phyloP scores from a whole-genome alignment of 352 stramenopile genomes.

The Pythium coloratum region DNA sequence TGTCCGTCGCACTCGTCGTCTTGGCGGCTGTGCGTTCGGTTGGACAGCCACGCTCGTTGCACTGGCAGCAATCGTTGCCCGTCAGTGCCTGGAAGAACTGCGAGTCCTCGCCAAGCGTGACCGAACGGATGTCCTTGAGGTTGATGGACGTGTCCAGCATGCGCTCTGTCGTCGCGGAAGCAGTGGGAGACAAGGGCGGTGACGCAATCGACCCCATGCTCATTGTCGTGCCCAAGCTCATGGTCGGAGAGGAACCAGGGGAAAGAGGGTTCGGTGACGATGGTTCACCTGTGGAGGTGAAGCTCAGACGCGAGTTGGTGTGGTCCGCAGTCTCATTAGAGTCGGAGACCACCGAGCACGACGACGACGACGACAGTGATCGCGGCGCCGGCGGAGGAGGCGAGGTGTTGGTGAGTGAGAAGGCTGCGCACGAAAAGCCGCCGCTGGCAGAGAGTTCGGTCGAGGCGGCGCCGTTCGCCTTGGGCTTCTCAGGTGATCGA shows the following conservation, averaged over 20 bases:
- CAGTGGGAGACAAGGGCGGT: conserved; percentile 23
- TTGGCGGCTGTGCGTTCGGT: background rate
- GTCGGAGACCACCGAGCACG: conserved; percentile 18
- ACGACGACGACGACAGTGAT: conserved; percentile 26
- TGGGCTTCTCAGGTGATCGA: conserved; percentile 43
- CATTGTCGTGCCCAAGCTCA: background rate
- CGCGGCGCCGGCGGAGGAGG: conserved; percentile 20
- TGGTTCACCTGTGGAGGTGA: conserved; percentile 14
- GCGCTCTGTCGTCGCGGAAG: conserved; percentile 4
- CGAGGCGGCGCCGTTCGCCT: conserved; percentile 3
- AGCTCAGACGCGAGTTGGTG: conserved; percentile 13
- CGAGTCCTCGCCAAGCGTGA: conserved; percentile 47
- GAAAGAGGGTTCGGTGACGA: conserved; percentile 14
- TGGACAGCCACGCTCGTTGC: conserved; percentile 1
- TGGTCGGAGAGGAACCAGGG: conserved; percentile 1
- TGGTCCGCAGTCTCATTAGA: conserved; percentile 16
- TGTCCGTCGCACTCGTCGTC: conserved; percentile 18
- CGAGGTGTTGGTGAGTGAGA: conserved; percentile 36
- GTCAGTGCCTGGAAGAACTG: conserved; percentile 57
- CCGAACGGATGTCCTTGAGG: conserved; percentile 52
- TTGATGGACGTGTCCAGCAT: conserved; percentile 60
- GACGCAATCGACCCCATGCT: conserved; percentile 4
- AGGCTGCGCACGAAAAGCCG: conserved; percentile 40
- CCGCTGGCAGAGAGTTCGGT: conserved; percentile 66
- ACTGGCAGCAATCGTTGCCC: conserved; percentile 14